Conservation (phyloP, 768 basidiomycete genomes). For the Gloeophyllum trabeum region DNA sequence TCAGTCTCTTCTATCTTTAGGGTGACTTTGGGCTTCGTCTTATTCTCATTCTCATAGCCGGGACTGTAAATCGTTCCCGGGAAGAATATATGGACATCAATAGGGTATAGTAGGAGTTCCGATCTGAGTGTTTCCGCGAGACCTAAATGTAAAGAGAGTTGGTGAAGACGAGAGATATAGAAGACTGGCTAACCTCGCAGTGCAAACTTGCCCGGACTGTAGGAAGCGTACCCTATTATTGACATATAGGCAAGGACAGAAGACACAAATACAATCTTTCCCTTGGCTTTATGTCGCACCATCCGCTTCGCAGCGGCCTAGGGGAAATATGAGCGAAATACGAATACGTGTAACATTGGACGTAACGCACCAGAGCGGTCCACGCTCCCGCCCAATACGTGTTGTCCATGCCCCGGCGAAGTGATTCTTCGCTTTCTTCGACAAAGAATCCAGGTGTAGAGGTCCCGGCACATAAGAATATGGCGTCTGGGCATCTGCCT, state of each 20-base stretch:
- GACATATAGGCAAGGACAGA: conserved; percentile 68
- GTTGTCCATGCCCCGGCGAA: conserved; percentile 46
- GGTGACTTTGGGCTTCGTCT: conserved; percentile 64
- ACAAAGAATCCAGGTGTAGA: conserved; percentile 65
- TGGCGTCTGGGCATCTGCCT: conserved; percentile 57
- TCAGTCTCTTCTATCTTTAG: conserved; percentile 71
- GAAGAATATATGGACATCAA: conserved; percentile 72
- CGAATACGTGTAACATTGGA: not conserved
- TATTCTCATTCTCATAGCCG: conserved; percentile 68
- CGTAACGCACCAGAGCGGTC: conserved; percentile 34
- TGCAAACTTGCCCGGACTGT: conserved; percentile 80
- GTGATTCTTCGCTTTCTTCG: conserved; percentile 49
- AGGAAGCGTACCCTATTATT: conserved; percentile 69
- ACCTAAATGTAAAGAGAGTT: conserved; percentile 30
- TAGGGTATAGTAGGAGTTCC: conserved; percentile 69
- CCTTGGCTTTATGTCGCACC: conserved; percentile 39
- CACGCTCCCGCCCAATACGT: conserved; percentile 47
- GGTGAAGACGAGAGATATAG: not conserved
- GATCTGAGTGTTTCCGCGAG: conserved; percentile 76
- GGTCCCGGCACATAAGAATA: conserved; percentile 74
- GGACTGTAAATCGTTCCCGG: conserved; percentile 74
- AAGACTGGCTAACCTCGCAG: conserved; percentile 46
- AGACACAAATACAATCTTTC: conserved; percentile 69
- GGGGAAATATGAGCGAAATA: not conserved
- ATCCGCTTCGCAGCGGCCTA: conserved; percentile 63